Conservation (phyloP, 371 early-diverging fungal genomes). For the Dinochytrium kinnereticum region DNA sequence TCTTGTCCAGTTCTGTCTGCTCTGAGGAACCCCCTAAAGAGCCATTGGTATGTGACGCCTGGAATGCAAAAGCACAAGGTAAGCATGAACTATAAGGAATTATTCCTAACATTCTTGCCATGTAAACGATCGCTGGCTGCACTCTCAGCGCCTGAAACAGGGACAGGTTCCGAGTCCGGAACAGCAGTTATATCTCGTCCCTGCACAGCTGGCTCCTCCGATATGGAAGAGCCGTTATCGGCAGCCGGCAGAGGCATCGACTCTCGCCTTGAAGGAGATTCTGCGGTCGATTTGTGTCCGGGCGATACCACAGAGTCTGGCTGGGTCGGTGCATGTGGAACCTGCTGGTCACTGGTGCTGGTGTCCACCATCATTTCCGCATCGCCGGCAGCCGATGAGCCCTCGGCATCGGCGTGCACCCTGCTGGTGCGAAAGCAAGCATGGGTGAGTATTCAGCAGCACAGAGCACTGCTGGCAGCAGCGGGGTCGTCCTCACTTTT, state of each 20-base stretch:
- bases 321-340: not conserved
- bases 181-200: slow-evolving; percentile 10
- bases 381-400: not conserved
- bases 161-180: slow-evolving; percentile 10
- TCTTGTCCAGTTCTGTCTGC: slow-evolving; percentile 41
- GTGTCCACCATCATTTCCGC: not conserved
- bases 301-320: not conserved
- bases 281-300: not conserved
- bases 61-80: not conserved
- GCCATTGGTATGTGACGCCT: slow-evolving; percentile 6
- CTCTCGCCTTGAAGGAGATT: slow-evolving; percentile 5
- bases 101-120: not conserved
- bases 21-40: not conserved
- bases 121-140: not conserved
- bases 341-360: not conserved
- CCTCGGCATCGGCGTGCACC: not conserved
- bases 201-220: slow-evolving; percentile 13
- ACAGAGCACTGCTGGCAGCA: no score
- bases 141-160: slow-evolving; percentile 1
- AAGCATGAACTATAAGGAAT: not conserved
- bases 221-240: slow-evolving; percentile 5
- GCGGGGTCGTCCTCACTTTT: no score
- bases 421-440: no score
- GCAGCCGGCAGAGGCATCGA: slow-evolving; percentile 8
- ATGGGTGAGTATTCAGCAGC: no score